phyloP scores from a whole-genome alignment of 2,329 filamentous ascomycete species.

The Phaeophleospora eucalypticola region DNA sequence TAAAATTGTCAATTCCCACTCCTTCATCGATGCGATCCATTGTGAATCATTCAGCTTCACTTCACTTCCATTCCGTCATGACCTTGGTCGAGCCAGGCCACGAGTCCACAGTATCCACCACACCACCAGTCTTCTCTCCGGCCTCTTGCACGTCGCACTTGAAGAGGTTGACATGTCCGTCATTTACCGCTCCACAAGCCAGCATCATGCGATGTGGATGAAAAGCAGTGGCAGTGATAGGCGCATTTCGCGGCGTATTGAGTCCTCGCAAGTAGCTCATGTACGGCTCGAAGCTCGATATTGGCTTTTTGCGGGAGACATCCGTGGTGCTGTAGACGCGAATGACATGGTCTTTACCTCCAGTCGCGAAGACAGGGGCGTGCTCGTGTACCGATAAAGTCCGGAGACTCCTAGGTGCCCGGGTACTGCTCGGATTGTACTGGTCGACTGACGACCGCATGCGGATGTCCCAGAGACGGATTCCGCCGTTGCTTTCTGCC shows the following conservation, averaged over 20 bases:
- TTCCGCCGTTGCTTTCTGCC: constrained; percentile 86
- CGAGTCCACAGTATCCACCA: constrained; percentile 7
- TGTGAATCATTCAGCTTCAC: too few species aligned
- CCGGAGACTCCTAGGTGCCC: constrained; percentile 48
- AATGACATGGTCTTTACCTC: constrained; percentile 80
- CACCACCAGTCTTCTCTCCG: constrained; percentile 11
- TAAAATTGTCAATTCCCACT: too few species aligned
- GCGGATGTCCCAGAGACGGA: constrained; percentile 93
- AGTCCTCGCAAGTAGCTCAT: constrained; percentile 51
- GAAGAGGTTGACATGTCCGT: constrained; percentile 87
- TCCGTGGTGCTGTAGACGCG: constrained; percentile 80
- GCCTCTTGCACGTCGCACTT: constrained; percentile 29
- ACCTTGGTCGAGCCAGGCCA: neutral
- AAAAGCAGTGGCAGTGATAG: constrained; percentile 87
- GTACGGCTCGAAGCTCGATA: constrained; percentile 74
- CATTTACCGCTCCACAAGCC: constrained; percentile 78
- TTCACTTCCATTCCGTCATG: neutral
- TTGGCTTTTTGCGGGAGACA: constrained; percentile 56
- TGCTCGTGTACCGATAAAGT: constrained; percentile 94
- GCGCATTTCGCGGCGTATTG: constrained; percentile 51
- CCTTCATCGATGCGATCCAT: too few species aligned
- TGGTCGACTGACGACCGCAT: constrained; percentile 45
- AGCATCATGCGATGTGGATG: constrained; percentile 92
- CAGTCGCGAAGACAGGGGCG: constrained; percentile 90
- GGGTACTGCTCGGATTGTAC: constrained; percentile 45